These are phyloP conservation scores for Pythium grandisporangium DNA, from an alignment of 352 stramenopile species.

Conservation along the genomic window DNA sequence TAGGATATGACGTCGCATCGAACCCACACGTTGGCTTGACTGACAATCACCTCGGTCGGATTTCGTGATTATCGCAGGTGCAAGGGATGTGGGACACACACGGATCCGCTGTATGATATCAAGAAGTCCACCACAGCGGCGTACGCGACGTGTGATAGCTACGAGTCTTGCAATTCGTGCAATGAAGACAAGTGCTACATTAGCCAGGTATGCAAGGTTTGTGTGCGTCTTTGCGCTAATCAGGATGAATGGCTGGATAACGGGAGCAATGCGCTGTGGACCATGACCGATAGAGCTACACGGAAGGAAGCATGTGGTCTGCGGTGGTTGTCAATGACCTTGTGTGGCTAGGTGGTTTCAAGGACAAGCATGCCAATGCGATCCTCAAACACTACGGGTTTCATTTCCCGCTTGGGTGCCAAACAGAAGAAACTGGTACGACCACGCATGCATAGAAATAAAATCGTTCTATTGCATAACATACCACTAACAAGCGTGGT, in stretches of 20 bases:
- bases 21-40: too few species aligned
- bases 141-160: slow-evolving; percentile 52
- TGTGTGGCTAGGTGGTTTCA: slow-evolving; percentile 70
- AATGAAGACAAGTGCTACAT: slow-evolving; percentile 60
- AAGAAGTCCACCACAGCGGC: slow-evolving; percentile 68
- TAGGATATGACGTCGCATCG: too few species aligned
- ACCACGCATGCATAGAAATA: not conserved
- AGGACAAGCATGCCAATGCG: slow-evolving; percentile 25
- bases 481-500: too few species aligned
- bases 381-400: slow-evolving; percentile 58
- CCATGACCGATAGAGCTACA: slow-evolving; percentile 45
- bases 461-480: too few species aligned
- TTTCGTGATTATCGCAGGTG: slow-evolving; percentile 20
- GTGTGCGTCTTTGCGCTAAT: too few species aligned
- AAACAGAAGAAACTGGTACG: slow-evolving; percentile 65
- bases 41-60: too few species aligned
- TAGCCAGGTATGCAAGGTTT: slow-evolving; percentile 43
- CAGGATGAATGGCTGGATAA: not conserved
- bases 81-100: slow-evolving; percentile 57
- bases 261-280: not conserved
- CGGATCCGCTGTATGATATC: slow-evolving; percentile 63
- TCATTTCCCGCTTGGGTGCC: slow-evolving; percentile 68
- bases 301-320: slow-evolving; percentile 84
- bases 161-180: slow-evolving; percentile 40
- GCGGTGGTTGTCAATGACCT: slow-evolving; percentile 73